These are phyloP conservation scores for Diaporthe vaccinii DNA, from an alignment of 2,329 filamentous ascomycete species.

Conservation along the genomic window DNA sequence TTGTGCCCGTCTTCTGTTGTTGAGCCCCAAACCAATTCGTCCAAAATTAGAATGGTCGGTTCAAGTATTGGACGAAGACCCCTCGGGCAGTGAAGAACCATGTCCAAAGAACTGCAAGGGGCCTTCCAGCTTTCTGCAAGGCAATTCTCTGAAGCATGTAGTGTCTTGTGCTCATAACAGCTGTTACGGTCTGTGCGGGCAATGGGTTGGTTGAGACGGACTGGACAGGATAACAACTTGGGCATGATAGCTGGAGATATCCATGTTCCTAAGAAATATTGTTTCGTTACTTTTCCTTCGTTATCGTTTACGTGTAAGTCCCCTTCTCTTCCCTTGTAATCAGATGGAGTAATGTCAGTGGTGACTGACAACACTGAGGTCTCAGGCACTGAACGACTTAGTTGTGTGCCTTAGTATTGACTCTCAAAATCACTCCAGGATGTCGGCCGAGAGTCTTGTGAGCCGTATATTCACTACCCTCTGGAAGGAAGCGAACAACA, in stretches of 20 bases:
- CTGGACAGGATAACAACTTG: not conserved
- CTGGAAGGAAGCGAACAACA: too few species aligned
- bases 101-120: not conserved
- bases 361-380: not conserved
- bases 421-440: too few species aligned
- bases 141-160: not conserved
- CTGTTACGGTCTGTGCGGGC: not conserved
- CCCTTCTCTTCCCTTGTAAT: not conserved
- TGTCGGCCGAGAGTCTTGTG: too few species aligned
- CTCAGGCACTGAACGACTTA: not conserved
- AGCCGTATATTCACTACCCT: too few species aligned
- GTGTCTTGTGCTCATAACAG: not conserved
- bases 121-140: not conserved
- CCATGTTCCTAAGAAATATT: too few species aligned
- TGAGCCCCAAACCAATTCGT: not conserved
- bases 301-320: not conserved
- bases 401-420: too few species aligned
- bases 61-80: not conserved
- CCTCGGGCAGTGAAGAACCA: not conserved
- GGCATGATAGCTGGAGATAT: not conserved
- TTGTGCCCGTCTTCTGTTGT: too few species aligned
- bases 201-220: not conserved
- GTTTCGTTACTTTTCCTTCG: not conserved
- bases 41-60: not conserved
- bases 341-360: not conserved